phyloP scores from a whole-genome alignment of 2,329 filamentous ascomycete species.

The Diaporthe destruens region DNA sequence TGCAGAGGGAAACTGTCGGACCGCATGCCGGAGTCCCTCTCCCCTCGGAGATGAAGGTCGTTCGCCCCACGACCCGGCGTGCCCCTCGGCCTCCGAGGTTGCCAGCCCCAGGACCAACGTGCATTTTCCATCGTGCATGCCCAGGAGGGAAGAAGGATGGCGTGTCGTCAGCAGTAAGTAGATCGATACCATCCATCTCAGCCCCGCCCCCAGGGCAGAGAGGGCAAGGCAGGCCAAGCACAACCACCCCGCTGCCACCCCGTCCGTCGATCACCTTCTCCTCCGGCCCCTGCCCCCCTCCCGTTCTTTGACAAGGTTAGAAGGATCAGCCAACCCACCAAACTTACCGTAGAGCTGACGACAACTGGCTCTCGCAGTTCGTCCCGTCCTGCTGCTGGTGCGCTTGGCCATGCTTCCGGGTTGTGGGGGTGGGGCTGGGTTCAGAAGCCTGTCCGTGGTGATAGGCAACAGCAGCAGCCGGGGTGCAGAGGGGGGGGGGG shows the following conservation, averaged over 20 bases:
- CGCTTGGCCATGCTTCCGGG: background rate
- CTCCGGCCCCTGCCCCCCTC: background rate
- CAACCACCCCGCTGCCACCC: background rate
- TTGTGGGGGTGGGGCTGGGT: slow-evolving; percentile 21
- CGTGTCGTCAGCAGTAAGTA: background rate
- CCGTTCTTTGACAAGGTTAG: background rate
- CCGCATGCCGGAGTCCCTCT: slow-evolving; percentile 3
- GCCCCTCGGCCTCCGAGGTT: slow-evolving; percentile 14
- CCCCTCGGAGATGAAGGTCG: slow-evolving; percentile 11
- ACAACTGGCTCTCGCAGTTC: background rate
- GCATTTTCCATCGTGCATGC: background rate
- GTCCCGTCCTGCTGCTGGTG: background rate
- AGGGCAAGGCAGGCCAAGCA: background rate
- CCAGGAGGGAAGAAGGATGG: background rate
- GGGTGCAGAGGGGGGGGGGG: too few relatives aligned
- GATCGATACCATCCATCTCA: background rate
- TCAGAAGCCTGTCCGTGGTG: background rate
- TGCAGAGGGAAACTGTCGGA: background rate
- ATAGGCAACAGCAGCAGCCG: too few relatives aligned
- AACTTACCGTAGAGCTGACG: slow-evolving; percentile 14
- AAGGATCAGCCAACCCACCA: too few relatives aligned
- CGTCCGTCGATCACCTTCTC: slow-evolving; percentile 10
- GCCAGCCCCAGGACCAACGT: background rate
- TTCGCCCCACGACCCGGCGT: slow-evolving; percentile 5
- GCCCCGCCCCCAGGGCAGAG: background rate